phyloP scores from a whole-genome alignment of 192 early-diverging fungal species.

The Phlyctochytrium bullatum region DNA sequence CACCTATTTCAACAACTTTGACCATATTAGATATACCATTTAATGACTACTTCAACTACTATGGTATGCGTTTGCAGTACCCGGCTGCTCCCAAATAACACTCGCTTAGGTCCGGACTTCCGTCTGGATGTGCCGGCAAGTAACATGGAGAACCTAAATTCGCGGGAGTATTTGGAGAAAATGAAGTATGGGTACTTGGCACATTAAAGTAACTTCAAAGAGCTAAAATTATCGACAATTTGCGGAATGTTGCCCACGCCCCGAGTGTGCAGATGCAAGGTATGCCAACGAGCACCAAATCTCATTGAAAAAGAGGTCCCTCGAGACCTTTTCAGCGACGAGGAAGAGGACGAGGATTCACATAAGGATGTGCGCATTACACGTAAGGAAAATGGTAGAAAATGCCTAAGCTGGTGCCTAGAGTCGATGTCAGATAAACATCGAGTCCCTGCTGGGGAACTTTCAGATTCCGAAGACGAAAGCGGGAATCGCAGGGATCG shows the following conservation, averaged over 20 bases:
- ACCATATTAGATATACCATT: slow-evolving; percentile 59
- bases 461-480: slow-evolving; percentile 78
- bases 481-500: slow-evolving; percentile 35
- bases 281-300: too few species aligned
- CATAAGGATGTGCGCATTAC: slow-evolving; percentile 51
- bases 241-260: slow-evolving; percentile 80
- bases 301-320: slow-evolving; percentile 82
- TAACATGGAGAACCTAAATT: slow-evolving; percentile 89
- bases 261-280: slow-evolving; percentile 96
- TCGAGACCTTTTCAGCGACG: slow-evolving; percentile 64
- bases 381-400: slow-evolving; percentile 42
- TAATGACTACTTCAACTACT: slow-evolving; percentile 66
- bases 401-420: slow-evolving; percentile 21
- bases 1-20: neutral
- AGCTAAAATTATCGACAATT: slow-evolving; percentile 76
- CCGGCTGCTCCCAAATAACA: too few species aligned
- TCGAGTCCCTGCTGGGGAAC: slow-evolving; percentile 68
- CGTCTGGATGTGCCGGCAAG: slow-evolving; percentile 66
- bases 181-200: slow-evolving; percentile 53
- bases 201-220: slow-evolving; percentile 22
- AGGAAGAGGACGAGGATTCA: slow-evolving; percentile 61
- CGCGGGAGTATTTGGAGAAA: slow-evolving; percentile 74
- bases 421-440: slow-evolving; percentile 61
- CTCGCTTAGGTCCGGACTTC: slow-evolving; percentile 42
- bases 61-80: slow-evolving; percentile 15